These are phyloP conservation scores for Shiraia sp. DNA, from an alignment of 2,329 filamentous ascomycete species.

Conservation along the genomic window DNA sequence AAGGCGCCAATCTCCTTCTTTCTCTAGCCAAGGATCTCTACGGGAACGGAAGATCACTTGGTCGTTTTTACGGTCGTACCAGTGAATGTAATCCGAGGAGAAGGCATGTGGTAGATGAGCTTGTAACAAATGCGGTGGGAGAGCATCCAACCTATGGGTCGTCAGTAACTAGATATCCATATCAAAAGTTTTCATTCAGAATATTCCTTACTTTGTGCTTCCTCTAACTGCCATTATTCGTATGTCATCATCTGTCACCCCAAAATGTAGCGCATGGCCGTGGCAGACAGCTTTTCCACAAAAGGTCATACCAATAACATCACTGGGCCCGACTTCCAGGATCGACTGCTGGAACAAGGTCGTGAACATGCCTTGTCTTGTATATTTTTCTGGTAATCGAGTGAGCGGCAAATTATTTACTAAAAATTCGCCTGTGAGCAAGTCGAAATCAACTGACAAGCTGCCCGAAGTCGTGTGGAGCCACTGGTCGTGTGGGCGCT, in stretches of 20 bases:
- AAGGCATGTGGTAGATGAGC: conserved; percentile 38
- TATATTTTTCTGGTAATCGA: conserved; percentile 53
- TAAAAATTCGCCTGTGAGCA: conserved; percentile 57
- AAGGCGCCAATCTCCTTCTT: conserved; percentile 18
- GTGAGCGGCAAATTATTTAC: conserved; percentile 56
- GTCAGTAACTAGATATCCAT: conserved; percentile 2
- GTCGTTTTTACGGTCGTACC: conserved; percentile 20
- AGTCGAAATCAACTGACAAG: conserved; percentile 48
- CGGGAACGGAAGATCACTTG: conserved; percentile 16
- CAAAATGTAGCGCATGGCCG: conserved; percentile 43
- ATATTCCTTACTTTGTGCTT: conserved; percentile 8
- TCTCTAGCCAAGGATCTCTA: conserved; percentile 8
- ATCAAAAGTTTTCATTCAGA: too few species aligned
- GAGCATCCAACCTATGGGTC: conserved; percentile 25
- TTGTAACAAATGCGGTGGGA: conserved; percentile 39
- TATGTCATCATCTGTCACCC: conserved; percentile 25
- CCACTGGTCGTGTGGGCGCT: conserved; percentile 37
- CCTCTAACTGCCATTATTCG: conserved; percentile 20
- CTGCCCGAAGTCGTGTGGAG: conserved; percentile 19
- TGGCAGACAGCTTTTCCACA: conserved; percentile 35
- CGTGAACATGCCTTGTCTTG: conserved; percentile 46
- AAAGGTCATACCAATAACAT: conserved; percentile 47
- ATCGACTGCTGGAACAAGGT: conserved; percentile 48
- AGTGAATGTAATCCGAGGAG: conserved; percentile 26
- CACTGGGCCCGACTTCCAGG: conserved; percentile 52